Conservation (phyloP, 768 basidiomycete genomes). For the Pleurotus ostreatus region DNA sequence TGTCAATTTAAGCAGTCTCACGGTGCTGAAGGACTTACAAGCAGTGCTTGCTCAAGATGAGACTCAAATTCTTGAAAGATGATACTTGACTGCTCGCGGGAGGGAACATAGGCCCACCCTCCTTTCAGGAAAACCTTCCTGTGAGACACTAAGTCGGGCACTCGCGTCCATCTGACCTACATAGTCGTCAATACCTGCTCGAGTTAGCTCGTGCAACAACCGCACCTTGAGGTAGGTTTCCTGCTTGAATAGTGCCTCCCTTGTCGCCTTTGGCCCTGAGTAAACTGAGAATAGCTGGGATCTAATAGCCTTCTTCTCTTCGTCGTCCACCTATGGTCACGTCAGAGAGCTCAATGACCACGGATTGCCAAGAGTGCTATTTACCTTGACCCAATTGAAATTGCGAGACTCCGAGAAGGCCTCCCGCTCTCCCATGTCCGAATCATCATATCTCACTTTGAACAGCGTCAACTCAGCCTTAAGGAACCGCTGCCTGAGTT, state of each 20-base stretch:
- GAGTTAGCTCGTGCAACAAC: neutral
- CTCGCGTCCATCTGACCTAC: constrained; percentile 95
- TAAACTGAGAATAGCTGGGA: constrained; percentile 49
- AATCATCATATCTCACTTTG: constrained; percentile 71
- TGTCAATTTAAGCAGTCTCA: neutral
- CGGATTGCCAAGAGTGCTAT: constrained; percentile 5
- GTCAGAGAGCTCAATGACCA: constrained; percentile 1
- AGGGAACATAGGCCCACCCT: constrained; percentile 90
- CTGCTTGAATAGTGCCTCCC: constrained; percentile 28
- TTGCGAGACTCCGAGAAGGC: constrained; percentile 62
- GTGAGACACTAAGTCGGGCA: constrained; percentile 86
- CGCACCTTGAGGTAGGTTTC: constrained; percentile 79
- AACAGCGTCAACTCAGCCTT: constrained; percentile 88
- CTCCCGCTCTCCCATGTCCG: constrained; percentile 51
- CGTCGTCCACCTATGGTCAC: constrained; percentile 44
- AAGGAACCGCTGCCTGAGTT: constrained; percentile 82
- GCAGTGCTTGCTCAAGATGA: constrained; percentile 67
- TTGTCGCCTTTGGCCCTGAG: constrained; percentile 33
- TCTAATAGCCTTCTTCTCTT: constrained; percentile 49
- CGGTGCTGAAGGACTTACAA: constrained; percentile 42
- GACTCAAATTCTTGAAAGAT: constrained; percentile 83
- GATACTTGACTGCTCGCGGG: constrained; percentile 73
- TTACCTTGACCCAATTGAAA: constrained; percentile 64
- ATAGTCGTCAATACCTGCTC: too few species aligned
- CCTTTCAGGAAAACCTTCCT: constrained; percentile 71